Conservation (phyloP, 495 filamentous ascomycete genomes). For the Trichoderma virens region DNA sequence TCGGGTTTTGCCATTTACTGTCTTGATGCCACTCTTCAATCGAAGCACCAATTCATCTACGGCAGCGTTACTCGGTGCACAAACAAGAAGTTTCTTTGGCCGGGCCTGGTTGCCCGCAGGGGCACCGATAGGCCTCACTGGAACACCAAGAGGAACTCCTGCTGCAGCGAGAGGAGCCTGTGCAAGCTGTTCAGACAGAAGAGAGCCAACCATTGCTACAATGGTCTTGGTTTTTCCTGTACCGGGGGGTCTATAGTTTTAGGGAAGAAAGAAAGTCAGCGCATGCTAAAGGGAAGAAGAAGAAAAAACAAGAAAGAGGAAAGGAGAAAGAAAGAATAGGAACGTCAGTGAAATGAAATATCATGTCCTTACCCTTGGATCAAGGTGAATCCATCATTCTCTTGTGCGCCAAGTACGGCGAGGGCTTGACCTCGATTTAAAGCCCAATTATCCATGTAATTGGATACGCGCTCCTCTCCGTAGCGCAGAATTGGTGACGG, state of each 20-base stretch:
- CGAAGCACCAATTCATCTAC: slow-evolving; percentile 94
- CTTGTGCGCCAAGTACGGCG: slow-evolving; percentile 81
- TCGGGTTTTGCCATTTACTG: slow-evolving; percentile 58
- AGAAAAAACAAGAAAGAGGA: not conserved
- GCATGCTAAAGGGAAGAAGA: not conserved
- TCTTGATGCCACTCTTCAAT: slow-evolving; percentile 82
- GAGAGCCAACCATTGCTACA: slow-evolving; percentile 85
- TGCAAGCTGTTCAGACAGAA: slow-evolving; percentile 58
- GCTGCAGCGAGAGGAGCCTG: slow-evolving; percentile 25
- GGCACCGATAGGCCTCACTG: slow-evolving; percentile 39
- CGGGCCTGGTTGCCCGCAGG: slow-evolving; percentile 23
- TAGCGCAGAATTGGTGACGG: slow-evolving; percentile 82
- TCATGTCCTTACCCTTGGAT: slow-evolving; percentile 65
- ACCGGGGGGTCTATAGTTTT: slow-evolving; percentile 61
- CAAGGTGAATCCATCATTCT: slow-evolving; percentile 92
- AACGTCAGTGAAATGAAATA: too few relatives aligned
- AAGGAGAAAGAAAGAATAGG: not conserved
- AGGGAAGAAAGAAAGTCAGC: slow-evolving; percentile 16
- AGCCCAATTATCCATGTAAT: slow-evolving; percentile 63
- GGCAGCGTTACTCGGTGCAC: slow-evolving; percentile 93
- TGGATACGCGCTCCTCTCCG: slow-evolving; percentile 57
- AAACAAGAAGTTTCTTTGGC: slow-evolving; percentile 82
- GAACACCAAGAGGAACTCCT: slow-evolving; percentile 27
- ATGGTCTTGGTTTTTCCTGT: slow-evolving; percentile 99
- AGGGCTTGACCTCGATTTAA: slow-evolving; percentile 89